Conservation (phyloP, 257 asterid species). For the Solanum medicagineum region DNA sequence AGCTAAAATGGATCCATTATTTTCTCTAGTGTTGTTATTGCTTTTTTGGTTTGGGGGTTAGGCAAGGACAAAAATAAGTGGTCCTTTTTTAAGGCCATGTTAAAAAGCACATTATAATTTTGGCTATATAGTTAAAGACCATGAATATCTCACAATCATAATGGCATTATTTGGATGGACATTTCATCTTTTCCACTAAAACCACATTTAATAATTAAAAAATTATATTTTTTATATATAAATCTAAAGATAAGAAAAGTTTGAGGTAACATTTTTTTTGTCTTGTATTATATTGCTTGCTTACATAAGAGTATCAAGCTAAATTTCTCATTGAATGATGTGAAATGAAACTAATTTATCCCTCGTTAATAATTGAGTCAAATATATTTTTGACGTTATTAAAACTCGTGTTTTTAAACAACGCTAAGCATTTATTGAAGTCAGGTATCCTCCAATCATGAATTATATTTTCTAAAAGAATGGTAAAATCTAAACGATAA, state of each 20-base stretch:
- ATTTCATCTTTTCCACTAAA: slow-evolving; percentile 25
- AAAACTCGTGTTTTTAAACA: background rate
- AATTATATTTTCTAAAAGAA: background rate
- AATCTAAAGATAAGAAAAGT: slow-evolving; percentile 15
- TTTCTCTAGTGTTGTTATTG: background rate
- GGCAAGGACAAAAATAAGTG: slow-evolving; percentile 15
- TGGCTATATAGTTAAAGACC: slow-evolving; percentile 14
- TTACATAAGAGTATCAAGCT: background rate
- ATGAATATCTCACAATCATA: slow-evolving; percentile 49
- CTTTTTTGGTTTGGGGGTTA: slow-evolving; percentile 9
- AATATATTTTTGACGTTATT: background rate
- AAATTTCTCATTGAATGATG: background rate
- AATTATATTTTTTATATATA: background rate
- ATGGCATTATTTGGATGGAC: slow-evolving; percentile 46
- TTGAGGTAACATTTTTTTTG: slow-evolving; percentile 22
- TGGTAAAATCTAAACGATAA: background rate
- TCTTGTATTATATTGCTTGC: slow-evolving; percentile 37
- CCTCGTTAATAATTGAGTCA: background rate
- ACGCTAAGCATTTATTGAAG: background rate
- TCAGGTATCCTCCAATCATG: background rate
- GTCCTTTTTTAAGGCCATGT: slow-evolving; percentile 8
- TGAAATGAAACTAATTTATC: background rate
- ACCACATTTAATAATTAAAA: background rate
- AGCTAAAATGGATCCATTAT: background rate
- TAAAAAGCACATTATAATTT: slow-evolving; percentile 6